Conservation (phyloP, 371 early-diverging fungal species). For the Basidiobolus meristosporus region DNA sequence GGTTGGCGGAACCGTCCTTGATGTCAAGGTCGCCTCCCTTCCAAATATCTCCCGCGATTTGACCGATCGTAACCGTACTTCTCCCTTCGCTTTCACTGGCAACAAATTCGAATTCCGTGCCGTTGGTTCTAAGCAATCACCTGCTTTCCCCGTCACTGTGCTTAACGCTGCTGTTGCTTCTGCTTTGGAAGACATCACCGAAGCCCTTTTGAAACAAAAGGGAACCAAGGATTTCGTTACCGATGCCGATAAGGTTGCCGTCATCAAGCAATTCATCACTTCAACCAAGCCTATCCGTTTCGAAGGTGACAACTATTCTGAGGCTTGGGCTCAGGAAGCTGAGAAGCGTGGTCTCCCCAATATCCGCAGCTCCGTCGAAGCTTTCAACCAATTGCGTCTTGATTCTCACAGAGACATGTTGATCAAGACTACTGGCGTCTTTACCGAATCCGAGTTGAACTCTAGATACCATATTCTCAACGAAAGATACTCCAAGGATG, state of each 20-base stretch:
- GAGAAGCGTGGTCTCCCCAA: slow-evolving; percentile 82
- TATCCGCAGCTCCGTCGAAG: slow-evolving; percentile 70
- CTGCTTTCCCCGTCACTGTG: slow-evolving; percentile 85
- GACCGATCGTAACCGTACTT: slow-evolving; percentile 97
- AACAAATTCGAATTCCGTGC: too few species aligned
- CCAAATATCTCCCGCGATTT: slow-evolving; percentile 87
- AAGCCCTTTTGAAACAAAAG: slow-evolving; percentile 47
- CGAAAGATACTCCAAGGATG: slow-evolving; percentile 91
- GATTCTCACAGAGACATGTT: slow-evolving; percentile 57
- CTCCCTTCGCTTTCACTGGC: too few species aligned
- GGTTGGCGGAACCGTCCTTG: slow-evolving; percentile 85
- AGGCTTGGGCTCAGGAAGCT: slow-evolving; percentile 60
- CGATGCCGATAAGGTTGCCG: slow-evolving; percentile 69
- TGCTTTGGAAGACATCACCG: slow-evolving; percentile 52
- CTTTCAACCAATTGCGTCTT: slow-evolving; percentile 59
- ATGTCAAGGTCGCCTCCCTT: slow-evolving; percentile 83
- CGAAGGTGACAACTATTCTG: slow-evolving; percentile 91
- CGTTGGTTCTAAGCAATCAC: slow-evolving; percentile 93
- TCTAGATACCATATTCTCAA: slow-evolving; percentile 86
- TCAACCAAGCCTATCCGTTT: slow-evolving; percentile 79
- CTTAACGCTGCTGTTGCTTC: slow-evolving; percentile 86
- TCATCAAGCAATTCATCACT: slow-evolving; percentile 67
- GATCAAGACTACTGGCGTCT: slow-evolving; percentile 52
- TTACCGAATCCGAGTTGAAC: slow-evolving; percentile 66
- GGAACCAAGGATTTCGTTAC: slow-evolving; percentile 58